phyloP scores from a whole-genome alignment of 2,329 filamentous ascomycete species.

The Massarina eburnea region DNA sequence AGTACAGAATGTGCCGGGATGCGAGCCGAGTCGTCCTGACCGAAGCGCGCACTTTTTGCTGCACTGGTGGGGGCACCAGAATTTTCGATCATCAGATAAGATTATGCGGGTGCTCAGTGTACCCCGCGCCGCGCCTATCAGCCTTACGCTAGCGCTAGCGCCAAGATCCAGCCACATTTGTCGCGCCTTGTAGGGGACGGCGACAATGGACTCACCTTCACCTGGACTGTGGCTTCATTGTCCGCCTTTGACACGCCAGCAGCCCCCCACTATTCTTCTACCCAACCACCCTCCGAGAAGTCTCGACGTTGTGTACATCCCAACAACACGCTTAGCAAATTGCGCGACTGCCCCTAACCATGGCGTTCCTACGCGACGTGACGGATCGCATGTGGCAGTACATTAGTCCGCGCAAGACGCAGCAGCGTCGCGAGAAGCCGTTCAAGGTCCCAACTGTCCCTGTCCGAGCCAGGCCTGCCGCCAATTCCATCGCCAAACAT shows the following conservation, averaged over 20 bases:
- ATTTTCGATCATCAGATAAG: slow-evolving; percentile 30
- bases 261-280: background rate
- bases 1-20: background rate
- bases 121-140: background rate
- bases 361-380: slow-evolving; percentile 37
- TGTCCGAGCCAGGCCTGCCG: slow-evolving; percentile 5
- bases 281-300: too few relatives aligned
- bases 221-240: background rate
- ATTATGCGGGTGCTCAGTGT: slow-evolving; percentile 8
- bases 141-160: slow-evolving; percentile 14
- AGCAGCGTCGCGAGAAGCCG: slow-evolving; percentile 37
- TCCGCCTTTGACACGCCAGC: background rate
- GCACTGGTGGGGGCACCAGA: slow-evolving; percentile 8
- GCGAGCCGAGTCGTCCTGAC: background rate
- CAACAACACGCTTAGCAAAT: background rate
- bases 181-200: slow-evolving; percentile 2
- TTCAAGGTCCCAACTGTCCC: slow-evolving; percentile 40
- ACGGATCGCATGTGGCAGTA: slow-evolving; percentile 46
- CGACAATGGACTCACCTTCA: slow-evolving; percentile 18
- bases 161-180: background rate
- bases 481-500: slow-evolving; percentile 14
- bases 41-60: too few relatives aligned
- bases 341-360: slow-evolving; percentile 8
- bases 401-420: slow-evolving; percentile 46
- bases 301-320: too few relatives aligned